Evolutionary conservation across 306 rosid genomes (phyloP), one percentile per base, ranked within the genome.

Genomic region (Cucurbita pepo): DNA sequence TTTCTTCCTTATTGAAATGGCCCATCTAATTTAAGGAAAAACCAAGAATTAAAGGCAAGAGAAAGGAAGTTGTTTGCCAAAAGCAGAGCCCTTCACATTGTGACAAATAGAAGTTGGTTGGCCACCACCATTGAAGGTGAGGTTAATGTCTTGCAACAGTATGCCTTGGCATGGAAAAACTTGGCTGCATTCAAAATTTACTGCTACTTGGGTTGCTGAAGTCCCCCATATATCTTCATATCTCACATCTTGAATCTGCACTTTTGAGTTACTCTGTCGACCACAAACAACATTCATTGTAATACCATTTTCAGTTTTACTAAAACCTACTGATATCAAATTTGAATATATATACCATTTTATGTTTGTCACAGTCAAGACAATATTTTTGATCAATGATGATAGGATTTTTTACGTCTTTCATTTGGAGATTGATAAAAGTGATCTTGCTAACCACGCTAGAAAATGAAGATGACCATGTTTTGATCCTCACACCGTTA

Each of bases 401-500:
- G 61, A 83, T 78, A 11, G 54, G 54, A 0, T 13, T 50, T 50
- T 14, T 50, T 7, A 50, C 54, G 4, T 50, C 14, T 3, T 50
- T 50, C 54, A 78, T 47, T 5, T 2, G 2, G 36, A 80, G 73
- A 16, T 81, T 8, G 5, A 73, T 40, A 44, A 72, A 81, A 1
- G 38, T 41, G 47, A 83, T 5, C 5, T 73, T 51, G 14, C 57
- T 60, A 36, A 78, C 85, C 12, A 0, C 14, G 37, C 78, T 51
- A 8, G 79, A 48, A 52, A 16, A 7, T 0, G 80, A 50, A 36
- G 69, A 60, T 9, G 75, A 77, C 82, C 77, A 80, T 8, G 84
- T 66, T 59, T 83, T 78, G 75, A 83, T 60, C 74, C 85, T 76
- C n/a, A 81, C 34, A 0, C 87, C 87, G n/a, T 83, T 83, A 21